A percentile compares a stretch with the other conserved stretches of the same genome.
phyloP scores from a whole-genome alignment of 202 grass and related monocot species.

The Zizania palustris region DNA sequence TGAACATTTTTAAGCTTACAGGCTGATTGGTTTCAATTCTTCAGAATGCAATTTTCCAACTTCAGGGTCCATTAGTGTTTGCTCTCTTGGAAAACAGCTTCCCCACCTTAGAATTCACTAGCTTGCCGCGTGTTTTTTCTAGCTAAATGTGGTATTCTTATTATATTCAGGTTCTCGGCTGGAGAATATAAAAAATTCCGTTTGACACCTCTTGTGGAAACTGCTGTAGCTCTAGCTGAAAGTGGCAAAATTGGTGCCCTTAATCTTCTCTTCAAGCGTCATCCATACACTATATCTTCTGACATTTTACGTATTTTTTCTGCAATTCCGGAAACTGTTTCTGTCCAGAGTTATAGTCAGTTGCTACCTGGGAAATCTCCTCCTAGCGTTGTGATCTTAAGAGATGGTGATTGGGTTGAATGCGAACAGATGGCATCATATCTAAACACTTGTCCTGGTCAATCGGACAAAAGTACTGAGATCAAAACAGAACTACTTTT shows the following conservation, averaged over 20 bases:
- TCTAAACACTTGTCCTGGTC: conserved; percentile 49
- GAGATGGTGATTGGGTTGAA: conserved; percentile 91
- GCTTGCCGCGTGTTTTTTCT: conserved; percentile 37
- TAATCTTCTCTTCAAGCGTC: conserved; percentile 94
- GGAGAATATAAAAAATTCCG: conserved; percentile 82
- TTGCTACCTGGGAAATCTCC: conserved; percentile 76
- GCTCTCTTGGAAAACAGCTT: conserved; percentile 27
- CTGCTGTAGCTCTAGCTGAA: conserved; percentile 78
- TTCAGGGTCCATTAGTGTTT: conserved; percentile 23
- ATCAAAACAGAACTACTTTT: conserved; percentile 82
- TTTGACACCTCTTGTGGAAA: conserved; percentile 63
- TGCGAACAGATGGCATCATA: conserved; percentile 80
- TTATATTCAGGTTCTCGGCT: conserved; percentile 69
- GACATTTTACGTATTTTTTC: conserved; percentile 71
- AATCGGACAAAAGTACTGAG: conserved; percentile 49
- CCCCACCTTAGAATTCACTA: background rate
- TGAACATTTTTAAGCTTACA: conserved; percentile 21
- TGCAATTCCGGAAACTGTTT: conserved; percentile 87
- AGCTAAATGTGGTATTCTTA: conserved; percentile 44
- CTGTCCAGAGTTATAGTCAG: conserved; percentile 87
- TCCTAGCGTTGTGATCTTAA: conserved; percentile 62
- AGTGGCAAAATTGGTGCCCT: conserved; percentile 97
- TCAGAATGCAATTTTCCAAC: conserved; percentile 26
- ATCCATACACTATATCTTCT: conserved; percentile 80
- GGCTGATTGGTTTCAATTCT: conserved; percentile 20